Conservation (phyloP, 2,329 filamentous ascomycete species). For the Colletotrichum siamense region DNA sequence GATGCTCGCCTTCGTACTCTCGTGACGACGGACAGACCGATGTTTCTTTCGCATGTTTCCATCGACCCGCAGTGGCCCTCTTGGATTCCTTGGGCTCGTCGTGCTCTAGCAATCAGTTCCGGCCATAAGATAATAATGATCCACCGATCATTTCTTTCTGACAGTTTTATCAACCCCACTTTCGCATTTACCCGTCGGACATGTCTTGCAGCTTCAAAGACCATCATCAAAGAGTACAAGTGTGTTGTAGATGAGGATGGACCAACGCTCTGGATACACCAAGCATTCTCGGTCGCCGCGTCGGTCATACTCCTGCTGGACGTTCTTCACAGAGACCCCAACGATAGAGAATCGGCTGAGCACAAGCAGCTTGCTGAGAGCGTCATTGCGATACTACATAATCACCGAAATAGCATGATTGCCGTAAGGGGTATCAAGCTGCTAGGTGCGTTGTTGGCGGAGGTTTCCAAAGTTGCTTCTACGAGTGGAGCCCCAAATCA, state of each 20-base stretch:
- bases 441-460: not conserved
- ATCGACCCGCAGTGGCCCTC: not conserved
- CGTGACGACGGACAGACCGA: slow-evolving; percentile 16
- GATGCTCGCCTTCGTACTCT: slow-evolving; percentile 38
- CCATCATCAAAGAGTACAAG: slow-evolving; percentile 37
- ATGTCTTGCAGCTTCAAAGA: slow-evolving; percentile 42
- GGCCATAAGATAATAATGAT: not conserved
- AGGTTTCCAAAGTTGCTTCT: not conserved
- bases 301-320: not conserved
- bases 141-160: not conserved
- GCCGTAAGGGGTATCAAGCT: not conserved
- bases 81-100: not conserved
- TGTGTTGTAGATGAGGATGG: slow-evolving; percentile 23
- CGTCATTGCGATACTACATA: not conserved
- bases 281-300: slow-evolving; percentile 30
- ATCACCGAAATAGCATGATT: not conserved
- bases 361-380: not conserved
- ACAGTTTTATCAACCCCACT: not conserved
- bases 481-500: not conserved
- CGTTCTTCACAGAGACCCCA: not conserved
- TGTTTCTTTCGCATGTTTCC: not conserved
- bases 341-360: not conserved
- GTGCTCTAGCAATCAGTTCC: not conserved
- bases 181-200: slow-evolving; percentile 21
- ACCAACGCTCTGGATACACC: slow-evolving; percentile 31